These are phyloP conservation scores for Athelia psychrophila DNA, from an alignment of 1,284 basidiomycete species.

Conservation along the genomic window DNA sequence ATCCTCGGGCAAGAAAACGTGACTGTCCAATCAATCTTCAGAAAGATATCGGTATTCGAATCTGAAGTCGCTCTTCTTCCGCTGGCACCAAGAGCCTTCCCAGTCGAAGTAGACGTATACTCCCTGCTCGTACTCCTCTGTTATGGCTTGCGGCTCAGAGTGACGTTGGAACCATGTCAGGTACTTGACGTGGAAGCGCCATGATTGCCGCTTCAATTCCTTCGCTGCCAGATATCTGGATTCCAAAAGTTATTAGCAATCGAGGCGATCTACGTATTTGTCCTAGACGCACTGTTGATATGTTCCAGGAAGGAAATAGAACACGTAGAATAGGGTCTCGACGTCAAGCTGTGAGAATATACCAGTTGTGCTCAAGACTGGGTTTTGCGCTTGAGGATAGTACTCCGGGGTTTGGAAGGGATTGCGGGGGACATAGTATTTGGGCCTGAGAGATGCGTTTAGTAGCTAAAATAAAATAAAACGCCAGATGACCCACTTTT, in stretches of 20 bases:
- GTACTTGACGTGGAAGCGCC: slow-evolving; percentile 99
- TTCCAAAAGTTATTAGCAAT: slow-evolving; percentile 4
- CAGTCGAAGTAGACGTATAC: slow-evolving; percentile 97
- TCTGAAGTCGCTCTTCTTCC: slow-evolving; percentile 97
- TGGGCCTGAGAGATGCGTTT: slow-evolving; percentile 57
- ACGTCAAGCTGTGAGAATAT: slow-evolving; percentile 94
- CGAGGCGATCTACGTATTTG: slow-evolving; percentile 5
- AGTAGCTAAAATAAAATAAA: slow-evolving; percentile 5
- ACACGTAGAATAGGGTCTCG: slow-evolving; percentile 98
- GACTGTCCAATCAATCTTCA: slow-evolving; percentile 58
- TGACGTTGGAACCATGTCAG: slow-evolving; percentile 99
- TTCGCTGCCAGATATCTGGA: slow-evolving; percentile 91
- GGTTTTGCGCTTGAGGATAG: slow-evolving; percentile 89
- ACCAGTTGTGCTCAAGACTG: slow-evolving; percentile 80
- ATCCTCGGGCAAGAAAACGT: slow-evolving; percentile 4
- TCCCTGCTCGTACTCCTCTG: slow-evolving; percentile 99
- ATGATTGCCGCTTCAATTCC: slow-evolving; percentile 96
- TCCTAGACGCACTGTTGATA: slow-evolving; percentile 82
- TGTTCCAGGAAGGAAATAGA: slow-evolving; percentile 96
- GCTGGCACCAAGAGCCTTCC: slow-evolving; percentile 97
- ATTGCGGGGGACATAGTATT: slow-evolving; percentile 95
- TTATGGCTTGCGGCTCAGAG: slow-evolving; percentile 98
- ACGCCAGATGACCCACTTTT: slow-evolving; percentile 62
- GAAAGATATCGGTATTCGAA: slow-evolving; percentile 93
- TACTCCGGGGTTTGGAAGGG: slow-evolving; percentile 91